Evolutionary conservation across 257 asterid genomes (phyloP), one percentile per base, ranked within the genome.

Genomic region (Solanum gandarillasii): DNA sequence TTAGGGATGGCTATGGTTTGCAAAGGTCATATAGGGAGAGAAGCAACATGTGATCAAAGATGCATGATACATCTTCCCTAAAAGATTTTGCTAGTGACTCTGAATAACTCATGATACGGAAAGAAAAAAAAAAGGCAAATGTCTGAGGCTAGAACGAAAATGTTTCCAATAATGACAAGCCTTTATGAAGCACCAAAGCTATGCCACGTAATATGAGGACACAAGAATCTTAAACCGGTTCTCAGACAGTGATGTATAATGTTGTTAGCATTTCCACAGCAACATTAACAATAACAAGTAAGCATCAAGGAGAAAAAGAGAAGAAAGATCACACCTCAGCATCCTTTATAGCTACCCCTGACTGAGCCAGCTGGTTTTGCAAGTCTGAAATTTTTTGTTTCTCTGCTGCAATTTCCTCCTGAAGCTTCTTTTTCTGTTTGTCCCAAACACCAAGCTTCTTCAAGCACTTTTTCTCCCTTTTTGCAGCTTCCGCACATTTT

Each of bases 391-490:
- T 91, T 92, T 91, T 95, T 92, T 87, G 93, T 87, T 94, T 94
- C 89, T 91, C 98, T 3, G 89, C 92, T 6, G 94, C 91, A 89
- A 96, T 92, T 70, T 97, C 99, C 88, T 94, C 98, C 92, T 97
- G 99, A 92, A 97, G 91, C 91, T 97, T 96, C 65, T 92, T 88
- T 87, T 92, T 95, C 94, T 95, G 98, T 86, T 95, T 97, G 87
- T 96, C 99, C 98, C 98, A 95, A 41, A 94, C 94, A 92, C 91
- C 79, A 89, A 97, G 94, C 95, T 89, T 96, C 93, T 94, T 96
- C 35, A 92, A 90, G 85, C 89, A 92, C 89, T 94, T 96, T 79
- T 96, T 97, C 95, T 97, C 99, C 91, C 98, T 94, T 88, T 94
- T 96, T 25, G 95, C 96, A 84, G 95, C 95, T 90, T 95, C 99